Conservation (phyloP, 1,284 basidiomycete species). For the Cutaneotrichosporon sp. region DNA sequence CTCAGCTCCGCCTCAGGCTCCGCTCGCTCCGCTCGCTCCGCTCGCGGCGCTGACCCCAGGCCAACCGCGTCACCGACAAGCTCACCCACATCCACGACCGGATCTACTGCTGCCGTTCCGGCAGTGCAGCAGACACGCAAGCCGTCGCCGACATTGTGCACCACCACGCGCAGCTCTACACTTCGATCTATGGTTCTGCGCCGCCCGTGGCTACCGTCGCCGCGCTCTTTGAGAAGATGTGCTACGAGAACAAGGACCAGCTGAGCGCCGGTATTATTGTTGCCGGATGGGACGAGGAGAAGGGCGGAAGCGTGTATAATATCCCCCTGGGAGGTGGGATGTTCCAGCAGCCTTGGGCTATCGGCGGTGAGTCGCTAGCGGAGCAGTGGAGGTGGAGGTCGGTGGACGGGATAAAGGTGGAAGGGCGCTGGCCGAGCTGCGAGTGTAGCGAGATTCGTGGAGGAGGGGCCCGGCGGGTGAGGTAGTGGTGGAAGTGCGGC, state of each 20-base stretch:
- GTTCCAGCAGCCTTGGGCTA: slow-evolving; percentile 95
- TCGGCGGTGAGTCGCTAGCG: slow-evolving; percentile 66
- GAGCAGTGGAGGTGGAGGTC: not conserved
- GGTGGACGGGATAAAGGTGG: no score
- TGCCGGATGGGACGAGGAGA: slow-evolving; percentile 93
- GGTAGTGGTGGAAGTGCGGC: no score
- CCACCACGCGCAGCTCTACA: slow-evolving; percentile 78
- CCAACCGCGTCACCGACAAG: slow-evolving; percentile 98
- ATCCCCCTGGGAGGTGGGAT: slow-evolving; percentile 90
- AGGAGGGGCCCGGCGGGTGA: no score
- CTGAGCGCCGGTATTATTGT: slow-evolving; percentile 95
- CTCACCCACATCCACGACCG: slow-evolving; percentile 95
- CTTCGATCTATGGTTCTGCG: slow-evolving; percentile 62
- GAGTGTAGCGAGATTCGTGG: no score
- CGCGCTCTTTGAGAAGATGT: slow-evolving; percentile 79
- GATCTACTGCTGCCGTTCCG: slow-evolving; percentile 98
- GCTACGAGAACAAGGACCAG: slow-evolving; percentile 91
- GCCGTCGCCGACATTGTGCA: slow-evolving; percentile 93
- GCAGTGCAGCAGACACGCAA: slow-evolving; percentile 97
- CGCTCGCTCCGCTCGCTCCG: not conserved
- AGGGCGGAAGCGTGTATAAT: slow-evolving; percentile 94
- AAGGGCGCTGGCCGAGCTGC: no score
- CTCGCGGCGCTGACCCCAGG: slow-evolving; percentile 47
- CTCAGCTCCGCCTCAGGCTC: not conserved
- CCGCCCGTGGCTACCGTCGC: slow-evolving; percentile 83